Percentiles rank a stretch among this genome's conserved stretches.
Conservation (phyloP, 257 asterid genomes). For the Forsythia viridissima region DNA sequence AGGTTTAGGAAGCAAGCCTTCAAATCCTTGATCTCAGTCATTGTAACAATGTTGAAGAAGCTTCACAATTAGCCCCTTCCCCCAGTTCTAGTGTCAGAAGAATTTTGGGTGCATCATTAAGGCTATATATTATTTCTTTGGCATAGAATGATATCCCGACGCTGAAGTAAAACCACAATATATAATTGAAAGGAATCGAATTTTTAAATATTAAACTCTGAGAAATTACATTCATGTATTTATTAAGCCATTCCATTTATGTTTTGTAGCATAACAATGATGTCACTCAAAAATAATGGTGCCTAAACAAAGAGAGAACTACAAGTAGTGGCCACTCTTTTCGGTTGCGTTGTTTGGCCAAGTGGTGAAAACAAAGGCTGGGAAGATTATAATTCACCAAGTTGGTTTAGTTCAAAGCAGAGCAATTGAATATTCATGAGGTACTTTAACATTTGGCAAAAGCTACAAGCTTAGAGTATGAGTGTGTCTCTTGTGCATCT, state of each 20-base stretch:
- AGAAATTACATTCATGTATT: background rate
- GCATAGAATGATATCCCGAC: background rate
- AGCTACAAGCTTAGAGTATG: background rate
- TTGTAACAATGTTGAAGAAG: background rate
- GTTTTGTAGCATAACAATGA: background rate
- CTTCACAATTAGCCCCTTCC: background rate
- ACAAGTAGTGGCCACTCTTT: background rate
- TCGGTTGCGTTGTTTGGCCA: background rate
- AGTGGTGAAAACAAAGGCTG: background rate
- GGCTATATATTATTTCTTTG: background rate
- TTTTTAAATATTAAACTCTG: background rate
- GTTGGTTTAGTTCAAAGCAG: background rate
- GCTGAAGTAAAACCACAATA: background rate
- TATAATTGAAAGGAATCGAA: background rate
- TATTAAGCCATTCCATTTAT: background rate
- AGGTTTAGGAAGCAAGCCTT: background rate
- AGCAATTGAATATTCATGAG: background rate
- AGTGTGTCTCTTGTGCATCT: background rate
- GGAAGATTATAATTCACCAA: background rate
- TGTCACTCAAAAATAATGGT: background rate
- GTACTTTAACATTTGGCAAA: background rate
- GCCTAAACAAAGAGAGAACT: background rate
- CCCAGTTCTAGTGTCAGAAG: background rate
- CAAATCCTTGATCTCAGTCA: background rate
- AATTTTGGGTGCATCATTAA: background rate